These are phyloP conservation scores for Eutrema japonicum DNA, from an alignment of 345 rosid genomes.

Conservation along the genomic window DNA sequence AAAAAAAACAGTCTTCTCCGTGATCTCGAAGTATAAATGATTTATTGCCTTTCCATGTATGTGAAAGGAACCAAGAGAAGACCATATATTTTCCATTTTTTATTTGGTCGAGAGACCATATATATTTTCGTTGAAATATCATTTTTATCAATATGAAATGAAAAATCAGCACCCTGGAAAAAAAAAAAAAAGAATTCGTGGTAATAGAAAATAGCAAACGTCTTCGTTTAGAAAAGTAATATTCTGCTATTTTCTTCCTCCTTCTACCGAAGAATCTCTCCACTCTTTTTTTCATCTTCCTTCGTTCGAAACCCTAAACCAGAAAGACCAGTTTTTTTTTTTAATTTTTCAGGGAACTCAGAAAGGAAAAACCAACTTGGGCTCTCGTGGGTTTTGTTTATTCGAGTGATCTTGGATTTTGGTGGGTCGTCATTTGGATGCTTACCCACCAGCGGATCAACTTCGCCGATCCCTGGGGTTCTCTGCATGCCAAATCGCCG, in stretches of 20 bases:
- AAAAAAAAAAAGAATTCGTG: background rate
- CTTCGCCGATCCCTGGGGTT: slow-evolving; percentile 31
- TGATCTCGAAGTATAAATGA: background rate
- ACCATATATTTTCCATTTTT: background rate
- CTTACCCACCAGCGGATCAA: slow-evolving; percentile 33
- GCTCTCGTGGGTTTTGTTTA: slow-evolving; percentile 31
- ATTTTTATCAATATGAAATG: background rate
- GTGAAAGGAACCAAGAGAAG: background rate
- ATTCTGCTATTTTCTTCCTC: slow-evolving; percentile 41
- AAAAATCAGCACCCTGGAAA: background rate
- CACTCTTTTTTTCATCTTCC: slow-evolving; percentile 22
- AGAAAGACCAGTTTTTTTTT: slow-evolving; percentile 21
- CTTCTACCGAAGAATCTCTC: slow-evolving; percentile 44
- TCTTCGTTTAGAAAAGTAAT: slow-evolving; percentile 35
- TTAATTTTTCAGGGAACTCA: background rate
- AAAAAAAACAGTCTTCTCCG: background rate
- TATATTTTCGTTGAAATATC: background rate
- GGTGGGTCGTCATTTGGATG: slow-evolving; percentile 30
- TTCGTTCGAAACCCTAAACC: slow-evolving; percentile 34
- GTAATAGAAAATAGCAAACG: slow-evolving; percentile 32
- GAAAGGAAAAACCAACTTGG: slow-evolving; percentile 13
- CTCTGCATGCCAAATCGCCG: slow-evolving; percentile 41
- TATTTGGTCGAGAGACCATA: background rate
- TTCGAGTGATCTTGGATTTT: slow-evolving; percentile 33
- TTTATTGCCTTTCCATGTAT: background rate